These are phyloP conservation scores for Tripterygium wilfordii DNA, from an alignment of 177 flowering plant species.

Conservation along the genomic window DNA sequence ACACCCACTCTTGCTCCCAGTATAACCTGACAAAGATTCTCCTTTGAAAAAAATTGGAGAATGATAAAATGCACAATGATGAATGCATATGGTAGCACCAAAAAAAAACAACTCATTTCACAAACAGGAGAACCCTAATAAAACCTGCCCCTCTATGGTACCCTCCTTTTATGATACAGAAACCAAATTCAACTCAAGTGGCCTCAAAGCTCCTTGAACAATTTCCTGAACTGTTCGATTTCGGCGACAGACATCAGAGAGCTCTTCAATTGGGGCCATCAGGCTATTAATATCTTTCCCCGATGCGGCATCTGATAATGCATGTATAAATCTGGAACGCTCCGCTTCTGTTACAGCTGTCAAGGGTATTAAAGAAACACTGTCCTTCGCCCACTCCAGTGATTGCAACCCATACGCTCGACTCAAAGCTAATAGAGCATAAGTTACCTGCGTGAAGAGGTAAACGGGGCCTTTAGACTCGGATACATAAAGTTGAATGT, in stretches of 20 bases:
- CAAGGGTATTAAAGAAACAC: slow-evolving; percentile 63
- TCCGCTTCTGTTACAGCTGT: slow-evolving; percentile 87
- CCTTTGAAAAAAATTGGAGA: slow-evolving; percentile 25
- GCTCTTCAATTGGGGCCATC: slow-evolving; percentile 62
- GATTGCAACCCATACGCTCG: slow-evolving; percentile 62
- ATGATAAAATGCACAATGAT: slow-evolving; percentile 3
- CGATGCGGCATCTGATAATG: slow-evolving; percentile 69
- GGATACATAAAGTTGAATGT: no score
- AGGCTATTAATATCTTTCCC: slow-evolving; percentile 50
- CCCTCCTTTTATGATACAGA: slow-evolving; percentile 36
- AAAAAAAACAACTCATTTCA: slow-evolving; percentile 8
- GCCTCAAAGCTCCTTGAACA: slow-evolving; percentile 88
- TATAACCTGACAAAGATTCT: slow-evolving; percentile 2
- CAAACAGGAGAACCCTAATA: slow-evolving; percentile 7
- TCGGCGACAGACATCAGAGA: slow-evolving; percentile 90
- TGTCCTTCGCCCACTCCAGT: slow-evolving; percentile 79
- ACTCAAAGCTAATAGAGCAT: slow-evolving; percentile 56
- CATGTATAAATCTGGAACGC: slow-evolving; percentile 64
- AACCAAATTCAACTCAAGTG: slow-evolving; percentile 62
- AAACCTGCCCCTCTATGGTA: slow-evolving; percentile 15
- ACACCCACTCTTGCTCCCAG: not conserved
- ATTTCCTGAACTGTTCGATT: slow-evolving; percentile 91
- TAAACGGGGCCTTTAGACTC: no score
- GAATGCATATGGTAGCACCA: slow-evolving; percentile 7
- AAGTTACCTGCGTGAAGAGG: slow-evolving; percentile 51